Evolutionary conservation across 805 yeast genomes (phyloP), one percentile per base, ranked within the genome.

Genomic region (Candida arabinofermentans): DNA sequence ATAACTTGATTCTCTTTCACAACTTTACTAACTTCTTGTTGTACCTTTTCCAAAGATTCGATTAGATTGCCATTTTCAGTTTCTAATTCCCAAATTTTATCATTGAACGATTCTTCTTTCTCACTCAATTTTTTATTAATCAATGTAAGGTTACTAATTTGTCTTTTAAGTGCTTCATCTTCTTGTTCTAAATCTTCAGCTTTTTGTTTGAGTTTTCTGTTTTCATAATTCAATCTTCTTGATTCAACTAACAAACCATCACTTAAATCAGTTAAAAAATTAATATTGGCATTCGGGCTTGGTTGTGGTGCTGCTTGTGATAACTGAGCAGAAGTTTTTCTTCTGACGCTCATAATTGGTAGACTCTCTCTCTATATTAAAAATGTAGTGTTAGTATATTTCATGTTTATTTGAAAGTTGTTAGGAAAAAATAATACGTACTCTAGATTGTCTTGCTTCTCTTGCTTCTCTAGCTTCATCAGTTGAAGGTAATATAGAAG

Each of bases 191-290:
- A 51, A 2, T 67, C 51, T 45, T 67, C 68, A 46, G 79, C 51
- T 47, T 67, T 69, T 14, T 58, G 48, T 44, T 72, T 71, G 47
- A 71, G 67, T 47, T 62, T 65, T 40, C 70, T 70, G 56, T 76
- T 80, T 44, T 83, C 87, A 21, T 84, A 81, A 41, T 78, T 82
- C 42, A 85, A 67, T 46, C 83, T 71, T 50, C 90, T 74, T 53
- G 89, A 83, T 58, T 86, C 88, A 34, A 74, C 65, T 14, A 85
- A 69, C 47, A 85, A 64, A 43, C 82, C 83, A 52, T 85, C 91
- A 62, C 87, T 81, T 42, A 85, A 61, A 4, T 85, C 87, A 43
- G 83, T 83, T 13, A 83, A 79, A 55, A 84, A 84, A 55, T 79
- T 77, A 67, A 83, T 77, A 45, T 83, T 86, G 49, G 78, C 78